Evolutionary conservation across 176 grass and related monocot genomes (phyloP), one percentile per base, ranked within the genome.

Genomic region (Avena atlantica): DNA sequence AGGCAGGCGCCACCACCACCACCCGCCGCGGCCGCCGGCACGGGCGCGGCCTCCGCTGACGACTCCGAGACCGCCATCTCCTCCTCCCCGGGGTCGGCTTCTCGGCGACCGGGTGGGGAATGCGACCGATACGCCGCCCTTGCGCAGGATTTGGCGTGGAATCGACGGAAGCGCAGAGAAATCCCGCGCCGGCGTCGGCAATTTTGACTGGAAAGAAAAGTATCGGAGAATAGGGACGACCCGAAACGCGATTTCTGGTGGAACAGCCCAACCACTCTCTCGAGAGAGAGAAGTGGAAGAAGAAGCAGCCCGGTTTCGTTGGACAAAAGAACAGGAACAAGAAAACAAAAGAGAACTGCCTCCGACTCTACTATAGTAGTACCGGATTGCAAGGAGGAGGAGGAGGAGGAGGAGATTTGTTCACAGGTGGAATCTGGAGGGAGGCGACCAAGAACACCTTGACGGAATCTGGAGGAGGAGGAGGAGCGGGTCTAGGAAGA

Each of bases 101-200:
- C 31, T 34, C 31, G 9, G 9, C 45, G 61, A 16, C 70, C 69
- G 53, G 53, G 36, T 1, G 31, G 74, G 20, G 7, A 88, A 88
- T 78, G 90, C 70, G 16, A 56, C 8, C 49, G 5, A 61, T 34
- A 64, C 74, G 79, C 31, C 61, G 40, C 44, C 53, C 10, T 12
- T 44, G 23, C 67, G 1, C 53, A 34, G 64, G 25, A 72, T 56
- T 82, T 34, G 83, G 61, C 82, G 90, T 91, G 82, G 52, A 91
- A 91, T 15, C 70, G 9, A 91, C 88, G 78, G 23, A 86, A 85
- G 71, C 90, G 11, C 31, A 34, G 70, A 53, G 13, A 53, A 53
- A 53, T 15, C 51, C 51, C 51, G 51, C 13, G 51, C 63, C 51
- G 78, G 62, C n/a, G 61, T 6, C 62, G 6, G 52, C 50, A 42